phyloP scores from a whole-genome alignment of 305 asterid genomes.

The Fraxinus albicans region DNA sequence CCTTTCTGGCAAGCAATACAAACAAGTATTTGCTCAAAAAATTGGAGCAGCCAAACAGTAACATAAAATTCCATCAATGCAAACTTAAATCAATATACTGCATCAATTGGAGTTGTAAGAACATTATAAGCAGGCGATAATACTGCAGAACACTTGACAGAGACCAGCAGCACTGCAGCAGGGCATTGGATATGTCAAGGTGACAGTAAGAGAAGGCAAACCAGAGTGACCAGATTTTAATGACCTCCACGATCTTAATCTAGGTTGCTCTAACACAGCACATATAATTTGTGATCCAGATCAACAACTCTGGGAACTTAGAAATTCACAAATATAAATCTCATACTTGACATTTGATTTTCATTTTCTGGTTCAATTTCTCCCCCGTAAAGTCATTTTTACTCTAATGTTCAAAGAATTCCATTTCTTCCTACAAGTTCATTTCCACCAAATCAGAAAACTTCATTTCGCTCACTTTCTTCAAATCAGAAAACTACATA shows the following conservation, averaged over 20 bases:
- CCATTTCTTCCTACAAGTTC: neutral
- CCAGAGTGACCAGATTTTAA: neutral
- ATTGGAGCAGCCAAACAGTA: conserved; percentile 38
- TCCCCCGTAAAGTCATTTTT: neutral
- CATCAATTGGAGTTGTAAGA: neutral
- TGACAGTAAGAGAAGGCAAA: neutral
- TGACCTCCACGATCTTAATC: neutral
- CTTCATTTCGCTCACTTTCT: neutral
- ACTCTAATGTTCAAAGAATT: neutral
- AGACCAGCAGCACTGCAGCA: neutral
- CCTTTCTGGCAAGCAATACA: neutral
- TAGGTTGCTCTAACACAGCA: neutral
- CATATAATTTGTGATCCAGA: neutral
- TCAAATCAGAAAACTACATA: neutral
- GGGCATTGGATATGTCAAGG: neutral
- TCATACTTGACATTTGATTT: neutral
- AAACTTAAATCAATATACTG: neutral
- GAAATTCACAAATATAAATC: neutral
- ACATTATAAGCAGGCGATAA: neutral
- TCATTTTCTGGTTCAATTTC: neutral
- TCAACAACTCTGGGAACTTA: neutral
- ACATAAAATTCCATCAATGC: neutral
- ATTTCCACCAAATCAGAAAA: neutral
- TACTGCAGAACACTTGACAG: neutral
- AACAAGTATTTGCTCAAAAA: neutral